Conservation (phyloP, 805 yeast species). For the Naumovozyma dairenensis region DNA sequence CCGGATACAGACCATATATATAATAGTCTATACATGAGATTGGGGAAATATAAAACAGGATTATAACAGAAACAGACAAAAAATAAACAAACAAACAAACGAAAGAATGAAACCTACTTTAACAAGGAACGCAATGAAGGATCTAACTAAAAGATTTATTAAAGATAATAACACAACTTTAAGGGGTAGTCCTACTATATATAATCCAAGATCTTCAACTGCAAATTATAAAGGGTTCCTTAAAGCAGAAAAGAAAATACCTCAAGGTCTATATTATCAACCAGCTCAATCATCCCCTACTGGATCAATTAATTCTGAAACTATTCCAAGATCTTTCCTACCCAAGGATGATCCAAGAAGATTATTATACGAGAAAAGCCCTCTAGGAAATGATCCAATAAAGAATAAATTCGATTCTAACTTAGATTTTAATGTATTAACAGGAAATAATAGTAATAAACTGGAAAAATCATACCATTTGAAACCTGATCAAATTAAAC, state of each 20-base stretch:
- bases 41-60: too few species aligned
- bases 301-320: conserved; percentile 34
- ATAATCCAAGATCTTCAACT: conserved; percentile 54
- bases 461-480: conserved; percentile 39
- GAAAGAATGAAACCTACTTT: too few species aligned
- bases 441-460: conserved; percentile 14
- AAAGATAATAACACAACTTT: too few species aligned
- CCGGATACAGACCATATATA: too few species aligned
- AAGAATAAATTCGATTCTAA: conserved; percentile 35
- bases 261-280: conserved; percentile 50
- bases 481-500: conserved; percentile 45
- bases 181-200: conserved; percentile 26
- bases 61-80: too few species aligned
- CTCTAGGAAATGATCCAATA: conserved; percentile 17
- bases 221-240: conserved; percentile 46
- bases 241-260: conserved; percentile 28
- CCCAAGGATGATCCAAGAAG: conserved; percentile 54
- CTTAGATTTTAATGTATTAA: conserved; percentile 18
- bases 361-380: conserved; percentile 26
- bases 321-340: conserved; percentile 61
- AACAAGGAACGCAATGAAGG: too few species aligned
- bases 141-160: too few species aligned
- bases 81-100: too few species aligned
- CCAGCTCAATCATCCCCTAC: conserved; percentile 59
- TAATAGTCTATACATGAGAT: too few species aligned